Base-by-base conservation (phyloP, 2,329 filamentous ascomycete genomes). In the Rachicladosporium sp. region DNA sequence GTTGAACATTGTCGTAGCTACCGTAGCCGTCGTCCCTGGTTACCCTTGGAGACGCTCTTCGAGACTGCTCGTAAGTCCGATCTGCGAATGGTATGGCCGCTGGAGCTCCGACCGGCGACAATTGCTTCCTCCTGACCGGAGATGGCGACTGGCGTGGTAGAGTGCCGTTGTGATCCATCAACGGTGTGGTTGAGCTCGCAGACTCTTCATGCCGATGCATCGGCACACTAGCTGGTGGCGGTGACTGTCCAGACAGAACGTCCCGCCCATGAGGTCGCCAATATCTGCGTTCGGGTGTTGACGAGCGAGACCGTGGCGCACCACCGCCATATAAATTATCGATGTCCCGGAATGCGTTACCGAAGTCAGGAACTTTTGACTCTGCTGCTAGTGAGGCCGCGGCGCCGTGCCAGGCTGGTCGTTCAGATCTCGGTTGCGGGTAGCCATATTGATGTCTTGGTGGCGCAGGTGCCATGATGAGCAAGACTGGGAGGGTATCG, bases 161-260 rank as follows among this genome's bases (percentile, higher is more conserved):
- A 27, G 43, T 46, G 9, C 47, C 40, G 10, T 43, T 67, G 43
- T 33, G 21, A 42, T 45, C 41, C 35, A 50, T 47, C 19, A 56
- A 45, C 13, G 54, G 50, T 9, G 50, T 45, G 10, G 51, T 44
- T 4, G 53, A 55, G 15, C 45, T 47, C 32, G 51, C 48, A 10
- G 51, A 55, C 39, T 46, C 33, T 10, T 35, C 36, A 32, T 48
- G 37, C 12, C 47, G 44, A 37, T 54, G 49, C 38, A 40, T 38
- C 5, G 23, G 23, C 8, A 27, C 23, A 6, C 23, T 27, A 27
- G 23, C 23, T 10, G 36, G 32, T 1, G 33, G 29, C 4, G 36
- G 36, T 6, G 36, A 38, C 12, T 33, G 23, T 11, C 27, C n/a
- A 4, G 30, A 11, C 7, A 30, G 12, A 2, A 27, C 4, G 7